phyloP scores from a whole-genome alignment of 495 filamentous ascomycete genomes.

The Lentithecium fluviatile region DNA sequence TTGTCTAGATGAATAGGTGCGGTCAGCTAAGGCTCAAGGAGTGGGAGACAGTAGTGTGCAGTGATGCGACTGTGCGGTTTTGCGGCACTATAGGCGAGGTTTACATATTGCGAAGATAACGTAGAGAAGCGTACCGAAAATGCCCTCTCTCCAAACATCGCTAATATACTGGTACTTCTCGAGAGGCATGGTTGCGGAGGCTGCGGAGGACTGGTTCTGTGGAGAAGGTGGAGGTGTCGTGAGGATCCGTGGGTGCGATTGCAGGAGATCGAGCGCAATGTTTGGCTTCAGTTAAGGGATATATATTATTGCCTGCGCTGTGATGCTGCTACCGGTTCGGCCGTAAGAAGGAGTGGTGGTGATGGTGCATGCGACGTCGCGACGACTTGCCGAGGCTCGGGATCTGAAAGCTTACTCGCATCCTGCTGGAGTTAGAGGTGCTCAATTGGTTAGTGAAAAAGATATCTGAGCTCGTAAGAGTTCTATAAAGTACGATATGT shows the following conservation, averaged over 20 bases:
- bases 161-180: conserved; percentile 73
- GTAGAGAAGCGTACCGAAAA: conserved; percentile 62
- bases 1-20: conserved; percentile 49
- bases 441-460: no score
- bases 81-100: not conserved
- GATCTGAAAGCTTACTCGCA: no score
- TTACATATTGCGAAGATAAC: not conserved
- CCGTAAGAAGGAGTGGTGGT: no score
- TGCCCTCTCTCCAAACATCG: conserved; percentile 76
- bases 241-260: not conserved
- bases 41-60: not conserved
- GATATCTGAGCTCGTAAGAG: not conserved
- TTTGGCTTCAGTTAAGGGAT: not conserved
- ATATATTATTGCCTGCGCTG: no score
- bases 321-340: no score
- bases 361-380: no score
- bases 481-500: no score
- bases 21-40: not conserved
- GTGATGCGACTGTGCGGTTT: not conserved
- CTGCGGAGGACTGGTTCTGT: not conserved
- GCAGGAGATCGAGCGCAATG: not conserved
- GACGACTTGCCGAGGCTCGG: no score
- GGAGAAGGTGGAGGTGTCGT: not conserved
- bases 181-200: conserved; percentile 57
- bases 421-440: no score